Base-by-base conservation (phyloP, 2,329 filamentous ascomycete species). In the Aspergillus intermedius region DNA sequence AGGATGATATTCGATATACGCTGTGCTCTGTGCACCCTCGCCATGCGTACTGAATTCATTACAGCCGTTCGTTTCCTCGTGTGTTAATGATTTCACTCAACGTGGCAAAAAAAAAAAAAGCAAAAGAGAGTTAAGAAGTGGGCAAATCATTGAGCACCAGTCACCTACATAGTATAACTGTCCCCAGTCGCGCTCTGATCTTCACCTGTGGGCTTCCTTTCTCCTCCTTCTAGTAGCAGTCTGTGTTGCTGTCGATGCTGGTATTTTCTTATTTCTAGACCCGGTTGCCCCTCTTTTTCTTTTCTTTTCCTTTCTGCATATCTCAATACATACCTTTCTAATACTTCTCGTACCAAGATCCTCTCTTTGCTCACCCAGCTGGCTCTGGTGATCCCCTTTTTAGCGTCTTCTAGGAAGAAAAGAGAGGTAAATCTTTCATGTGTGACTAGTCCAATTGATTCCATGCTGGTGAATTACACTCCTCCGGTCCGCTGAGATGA, bases 61-160 rank as follows among this genome's bases (percentile, higher is more conserved):
- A 30, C 25, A 30, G 25, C 10, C 25, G 25, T 12, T 12, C 10
- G 10, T 30, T 30, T 30, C 25, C 25, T 30, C 25, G 25, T 30
- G 25, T 28, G 25, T 10, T 28, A 30, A 12, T 30, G 12, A 30
- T 61, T 61, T 55, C 60, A 55, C 60, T 56, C 52, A 63, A 58
- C 61, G 61, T 64, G 62, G 58, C 60, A 56, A 61, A 57, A 48
- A 44, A 34, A 41, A 8, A 30, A 25, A 47, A 45, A 6, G 30
- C 10, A 45, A 45, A 30, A 25, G 17, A 45, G 47, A 44, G n/a
- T 4, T 23, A 21, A 15, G 39, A 17, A 17, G 21, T 19, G 40
- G 25, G 25, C 25, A 30, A 30, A 30, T 12, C 25, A 30, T 30
- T 30, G 25, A 30, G 25, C 25, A 30, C 25, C 25, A 12, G 25